A percentile compares a stretch with the other conserved stretches of the same genome.
Conservation (phyloP, 108 stramenopile genomes). For the Cyclostephanos invisitatus region DNA sequence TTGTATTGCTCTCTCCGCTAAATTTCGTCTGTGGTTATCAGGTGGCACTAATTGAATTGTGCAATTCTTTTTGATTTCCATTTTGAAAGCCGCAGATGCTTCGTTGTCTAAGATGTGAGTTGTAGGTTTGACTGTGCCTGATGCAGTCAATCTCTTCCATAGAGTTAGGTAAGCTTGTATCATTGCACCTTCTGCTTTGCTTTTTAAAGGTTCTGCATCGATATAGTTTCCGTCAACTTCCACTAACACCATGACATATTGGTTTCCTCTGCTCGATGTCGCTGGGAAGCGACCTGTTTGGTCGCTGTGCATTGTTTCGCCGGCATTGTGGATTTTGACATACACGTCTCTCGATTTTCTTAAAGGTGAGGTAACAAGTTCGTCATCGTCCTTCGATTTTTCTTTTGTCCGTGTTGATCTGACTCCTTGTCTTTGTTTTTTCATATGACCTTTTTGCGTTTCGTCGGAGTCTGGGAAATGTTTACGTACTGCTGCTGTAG, state of each 20-base stretch:
- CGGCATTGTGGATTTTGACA: conserved; percentile 4
- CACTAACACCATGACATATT: conserved; percentile 22
- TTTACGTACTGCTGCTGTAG: conserved; percentile 9
- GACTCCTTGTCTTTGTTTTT: conserved; percentile 16
- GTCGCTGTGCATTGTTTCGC: conserved; percentile 17
- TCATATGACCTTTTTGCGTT: conserved; percentile 31
- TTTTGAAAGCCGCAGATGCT: conserved; percentile 13
- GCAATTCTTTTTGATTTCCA: neutral
- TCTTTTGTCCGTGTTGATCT: conserved; percentile 36
- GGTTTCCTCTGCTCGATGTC: conserved; percentile 6
- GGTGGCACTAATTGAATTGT: conserved; percentile 4
- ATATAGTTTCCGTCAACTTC: conserved; percentile 18
- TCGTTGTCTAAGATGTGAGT: conserved; percentile 25
- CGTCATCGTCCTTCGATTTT: neutral
- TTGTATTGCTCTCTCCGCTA: conserved; percentile 51
- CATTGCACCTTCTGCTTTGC: conserved; percentile 1
- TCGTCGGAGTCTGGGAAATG: conserved; percentile 31
- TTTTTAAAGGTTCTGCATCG: conserved; percentile 14
- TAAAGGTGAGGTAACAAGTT: neutral
- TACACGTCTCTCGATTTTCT: neutral
- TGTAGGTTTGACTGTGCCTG: conserved; percentile 7
- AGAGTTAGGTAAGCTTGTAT: conserved; percentile 6
- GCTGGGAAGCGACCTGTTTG: conserved; percentile 37
- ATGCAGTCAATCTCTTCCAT: neutral
- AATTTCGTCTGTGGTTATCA: conserved; percentile 38